Evolutionary conservation across 2,329 filamentous ascomycete species (phyloP).

Genomic region (Trichoderma arundinaceum): DNA sequence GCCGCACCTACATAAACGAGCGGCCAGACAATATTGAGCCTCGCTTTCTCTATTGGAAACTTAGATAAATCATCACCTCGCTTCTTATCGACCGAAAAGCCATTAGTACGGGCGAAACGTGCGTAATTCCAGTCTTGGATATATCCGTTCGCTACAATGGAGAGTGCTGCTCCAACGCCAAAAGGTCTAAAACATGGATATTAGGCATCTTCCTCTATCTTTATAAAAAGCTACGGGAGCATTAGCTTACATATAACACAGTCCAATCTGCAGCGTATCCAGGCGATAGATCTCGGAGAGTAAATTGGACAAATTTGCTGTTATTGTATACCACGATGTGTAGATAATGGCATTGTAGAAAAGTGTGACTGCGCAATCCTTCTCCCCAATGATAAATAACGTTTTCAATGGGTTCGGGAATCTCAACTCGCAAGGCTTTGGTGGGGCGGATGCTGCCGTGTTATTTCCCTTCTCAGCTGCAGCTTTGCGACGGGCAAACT

Average conservation of each 20-base stretch:
- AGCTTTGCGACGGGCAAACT: neutral
- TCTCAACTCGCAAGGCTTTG: neutral
- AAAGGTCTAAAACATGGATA: neutral
- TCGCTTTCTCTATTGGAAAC: slow-evolving; percentile 15
- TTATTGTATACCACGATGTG: slow-evolving; percentile 8
- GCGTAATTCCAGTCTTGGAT: slow-evolving; percentile 22
- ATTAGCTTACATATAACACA: slow-evolving; percentile 17
- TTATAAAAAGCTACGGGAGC: neutral
- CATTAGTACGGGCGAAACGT: neutral
- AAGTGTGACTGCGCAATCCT: neutral
- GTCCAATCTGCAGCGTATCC: neutral
- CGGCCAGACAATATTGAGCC: slow-evolving; percentile 16
- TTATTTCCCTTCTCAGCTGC: neutral
- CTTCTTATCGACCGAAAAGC: slow-evolving; percentile 19
- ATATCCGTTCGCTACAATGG: slow-evolving; percentile 10
- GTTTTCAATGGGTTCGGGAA: slow-evolving; percentile 6
- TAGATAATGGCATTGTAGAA: slow-evolving; percentile 12
- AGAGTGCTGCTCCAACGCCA: slow-evolving; percentile 13
- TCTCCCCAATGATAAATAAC: neutral
- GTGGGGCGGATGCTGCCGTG: neutral
- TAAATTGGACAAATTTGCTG: slow-evolving; percentile 1
- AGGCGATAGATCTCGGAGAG: neutral
- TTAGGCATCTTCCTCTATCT: neutral
- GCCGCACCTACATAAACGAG: slow-evolving; percentile 8
- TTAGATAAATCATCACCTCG: slow-evolving; percentile 12